A percentile compares a stretch with the other conserved stretches of the same genome.
Conservation (phyloP, 495 filamentous ascomycete species). For the Letharia lupina region DNA sequence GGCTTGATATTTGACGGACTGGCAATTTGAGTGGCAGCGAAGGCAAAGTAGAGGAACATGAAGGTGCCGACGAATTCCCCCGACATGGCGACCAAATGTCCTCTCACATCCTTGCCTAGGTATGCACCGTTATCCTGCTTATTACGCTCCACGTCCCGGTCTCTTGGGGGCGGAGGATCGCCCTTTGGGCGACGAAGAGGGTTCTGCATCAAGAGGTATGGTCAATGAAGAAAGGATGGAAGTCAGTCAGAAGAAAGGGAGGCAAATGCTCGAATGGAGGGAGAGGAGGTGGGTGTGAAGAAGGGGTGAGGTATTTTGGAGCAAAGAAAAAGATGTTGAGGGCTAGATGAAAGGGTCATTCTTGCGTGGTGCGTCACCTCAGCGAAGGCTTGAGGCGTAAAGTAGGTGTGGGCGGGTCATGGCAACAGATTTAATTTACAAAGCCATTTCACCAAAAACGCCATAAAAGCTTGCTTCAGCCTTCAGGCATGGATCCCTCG, state of each 20-base stretch:
- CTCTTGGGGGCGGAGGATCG: conserved; percentile 7
- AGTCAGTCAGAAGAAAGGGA: not conserved
- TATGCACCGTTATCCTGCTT: not conserved
- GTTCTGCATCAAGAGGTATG: conserved; percentile 9
- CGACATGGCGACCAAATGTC: conserved; percentile 22
- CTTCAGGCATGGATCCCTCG: not conserved
- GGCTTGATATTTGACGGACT: not conserved
- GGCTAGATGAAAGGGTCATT: not conserved
- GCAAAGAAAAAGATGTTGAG: not conserved
- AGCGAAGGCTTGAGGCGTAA: not conserved
- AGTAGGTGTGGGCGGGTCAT: no score
- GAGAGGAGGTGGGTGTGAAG: not conserved
- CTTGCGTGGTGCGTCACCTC: not conserved
- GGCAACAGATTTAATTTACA: no score
- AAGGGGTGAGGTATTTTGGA: not conserved
- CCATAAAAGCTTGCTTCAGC: conserved; percentile 4
- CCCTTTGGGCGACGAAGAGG: conserved; percentile 15
- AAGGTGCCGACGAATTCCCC: conserved; percentile 44
- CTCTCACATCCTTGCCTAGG: conserved; percentile 14
- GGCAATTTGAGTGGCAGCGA: conserved; percentile 22
- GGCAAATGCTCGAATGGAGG: not conserved
- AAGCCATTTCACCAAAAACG: not conserved
- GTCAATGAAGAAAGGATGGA: not conserved
- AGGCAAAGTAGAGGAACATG: conserved; percentile 43
- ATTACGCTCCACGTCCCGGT: conserved; percentile 10